A percentile compares a stretch with the other conserved stretches of the same genome.
These are phyloP conservation scores for Prillingera fragicola DNA, from an alignment of 1,284 basidiomycete genomes.

Conservation along the genomic window DNA sequence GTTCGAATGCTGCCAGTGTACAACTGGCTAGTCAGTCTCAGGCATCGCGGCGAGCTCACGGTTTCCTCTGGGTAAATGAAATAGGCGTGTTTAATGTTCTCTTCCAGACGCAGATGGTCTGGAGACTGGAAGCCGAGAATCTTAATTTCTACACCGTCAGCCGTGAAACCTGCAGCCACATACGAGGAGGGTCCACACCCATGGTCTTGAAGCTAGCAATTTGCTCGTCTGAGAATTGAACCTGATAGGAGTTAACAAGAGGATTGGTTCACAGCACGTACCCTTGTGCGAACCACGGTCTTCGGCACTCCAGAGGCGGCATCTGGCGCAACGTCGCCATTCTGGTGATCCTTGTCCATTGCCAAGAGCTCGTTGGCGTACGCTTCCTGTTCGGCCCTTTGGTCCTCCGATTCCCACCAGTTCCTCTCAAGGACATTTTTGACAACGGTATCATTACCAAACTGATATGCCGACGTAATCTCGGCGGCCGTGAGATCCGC, in stretches of 20 bases:
- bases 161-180: slow-evolving; percentile 15
- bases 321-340: background rate
- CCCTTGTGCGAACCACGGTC: slow-evolving; percentile 41
- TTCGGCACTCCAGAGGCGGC: slow-evolving; percentile 6
- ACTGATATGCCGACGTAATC: slow-evolving; percentile 42
- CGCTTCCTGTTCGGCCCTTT: slow-evolving; percentile 19
- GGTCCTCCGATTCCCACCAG: slow-evolving; percentile 38
- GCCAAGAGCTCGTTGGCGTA: slow-evolving; percentile 27
- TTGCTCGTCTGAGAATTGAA: slow-evolving; percentile 81
- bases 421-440: slow-evolving; percentile 41
- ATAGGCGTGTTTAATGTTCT: slow-evolving; percentile 83
- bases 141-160: slow-evolving; percentile 54
- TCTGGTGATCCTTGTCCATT: slow-evolving; percentile 1
- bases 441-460: slow-evolving; percentile 40
- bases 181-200: slow-evolving; percentile 64
- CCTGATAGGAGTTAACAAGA: slow-evolving; percentile 49
- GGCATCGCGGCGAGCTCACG: slow-evolving; percentile 49
- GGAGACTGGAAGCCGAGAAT: slow-evolving; percentile 85
- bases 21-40: slow-evolving; percentile 42
- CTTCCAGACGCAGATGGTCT: slow-evolving; percentile 67
- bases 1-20: slow-evolving; percentile 87
- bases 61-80: slow-evolving; percentile 92
- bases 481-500: slow-evolving; percentile 35
- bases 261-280: slow-evolving; percentile 45
- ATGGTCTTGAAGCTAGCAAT: slow-evolving; percentile 72